phyloP scores from a whole-genome alignment of 441 rosid genomes.

The Populus trichocarpa region DNA sequence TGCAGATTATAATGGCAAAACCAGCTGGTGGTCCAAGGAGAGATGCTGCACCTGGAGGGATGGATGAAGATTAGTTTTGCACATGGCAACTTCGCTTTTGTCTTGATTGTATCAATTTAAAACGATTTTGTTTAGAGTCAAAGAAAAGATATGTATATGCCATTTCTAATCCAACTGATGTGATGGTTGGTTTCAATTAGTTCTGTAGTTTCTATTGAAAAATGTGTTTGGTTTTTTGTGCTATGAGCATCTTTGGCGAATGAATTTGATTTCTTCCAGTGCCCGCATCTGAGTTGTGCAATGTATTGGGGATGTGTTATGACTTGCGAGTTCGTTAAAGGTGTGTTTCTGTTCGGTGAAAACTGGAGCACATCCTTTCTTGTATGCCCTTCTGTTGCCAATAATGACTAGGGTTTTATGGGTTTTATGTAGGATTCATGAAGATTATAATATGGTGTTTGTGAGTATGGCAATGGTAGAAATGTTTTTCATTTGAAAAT shows the following conservation, averaged over 20 bases:
- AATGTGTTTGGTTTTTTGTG: neutral
- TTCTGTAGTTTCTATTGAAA: neutral
- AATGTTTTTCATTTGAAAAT: too few species aligned
- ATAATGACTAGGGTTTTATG: neutral
- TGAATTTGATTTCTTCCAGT: neutral
- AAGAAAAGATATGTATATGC: slow-evolving; percentile 3
- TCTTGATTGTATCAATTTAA: neutral
- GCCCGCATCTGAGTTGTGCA: neutral
- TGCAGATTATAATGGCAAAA: slow-evolving; percentile 98
- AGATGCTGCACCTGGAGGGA: slow-evolving; percentile 49
- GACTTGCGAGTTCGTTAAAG: neutral
- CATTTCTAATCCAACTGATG: neutral
- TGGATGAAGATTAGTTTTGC: slow-evolving; percentile 74
- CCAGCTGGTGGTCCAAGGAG: slow-evolving; percentile 98
- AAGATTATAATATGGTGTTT: too few species aligned
- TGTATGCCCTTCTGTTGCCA: neutral
- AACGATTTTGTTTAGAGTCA: slow-evolving; percentile 22
- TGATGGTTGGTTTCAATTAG: neutral
- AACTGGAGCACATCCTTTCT: neutral
- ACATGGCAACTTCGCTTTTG: neutral
- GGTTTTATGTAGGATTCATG: neutral
- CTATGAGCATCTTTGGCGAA: neutral
- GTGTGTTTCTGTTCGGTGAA: neutral
- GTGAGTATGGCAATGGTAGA: too few species aligned
- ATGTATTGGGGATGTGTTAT: neutral